These are phyloP conservation scores for Linum tenue DNA, from an alignment of 345 rosid species.

Conservation along the genomic window DNA sequence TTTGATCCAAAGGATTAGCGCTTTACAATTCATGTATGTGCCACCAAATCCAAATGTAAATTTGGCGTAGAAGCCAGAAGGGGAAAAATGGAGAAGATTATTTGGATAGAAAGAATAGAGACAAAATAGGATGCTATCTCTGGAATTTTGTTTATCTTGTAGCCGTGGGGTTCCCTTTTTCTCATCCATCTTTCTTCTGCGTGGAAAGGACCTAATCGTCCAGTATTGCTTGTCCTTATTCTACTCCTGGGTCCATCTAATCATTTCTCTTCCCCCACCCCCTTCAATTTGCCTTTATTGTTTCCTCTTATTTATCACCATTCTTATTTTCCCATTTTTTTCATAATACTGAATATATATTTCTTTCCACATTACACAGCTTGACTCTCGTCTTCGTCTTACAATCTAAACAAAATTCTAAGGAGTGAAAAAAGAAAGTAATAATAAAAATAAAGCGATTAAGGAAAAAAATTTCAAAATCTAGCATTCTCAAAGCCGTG, in stretches of 20 bases:
- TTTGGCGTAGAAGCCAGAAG: too few relatives aligned
- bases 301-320: background rate
- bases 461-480: constrained; percentile 32
- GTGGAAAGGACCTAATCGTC: constrained; percentile 30
- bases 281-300: constrained; percentile 1
- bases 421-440: background rate
- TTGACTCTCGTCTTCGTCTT: constrained; percentile 18
- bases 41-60: too few relatives aligned
- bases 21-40: too few relatives aligned
- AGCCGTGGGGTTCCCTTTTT: constrained; percentile 9
- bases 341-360: constrained; percentile 1
- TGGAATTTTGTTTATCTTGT: too few relatives aligned
- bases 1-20: too few relatives aligned
- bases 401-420: constrained; percentile 11
- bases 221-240: constrained; percentile 25
- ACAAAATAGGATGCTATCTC: too few relatives aligned
- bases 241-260: constrained; percentile 9
- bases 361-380: background rate
- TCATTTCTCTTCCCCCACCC: background rate
- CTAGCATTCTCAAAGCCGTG: constrained; percentile 96
- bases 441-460: background rate
- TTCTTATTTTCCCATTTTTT: constrained; percentile 3
- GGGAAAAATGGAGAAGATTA: too few relatives aligned
- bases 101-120: too few relatives aligned
- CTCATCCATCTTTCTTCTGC: constrained; percentile 1